Base-by-base conservation (phyloP, 192 early-diverging fungal genomes). In the Chytriomyces sp. region DNA sequence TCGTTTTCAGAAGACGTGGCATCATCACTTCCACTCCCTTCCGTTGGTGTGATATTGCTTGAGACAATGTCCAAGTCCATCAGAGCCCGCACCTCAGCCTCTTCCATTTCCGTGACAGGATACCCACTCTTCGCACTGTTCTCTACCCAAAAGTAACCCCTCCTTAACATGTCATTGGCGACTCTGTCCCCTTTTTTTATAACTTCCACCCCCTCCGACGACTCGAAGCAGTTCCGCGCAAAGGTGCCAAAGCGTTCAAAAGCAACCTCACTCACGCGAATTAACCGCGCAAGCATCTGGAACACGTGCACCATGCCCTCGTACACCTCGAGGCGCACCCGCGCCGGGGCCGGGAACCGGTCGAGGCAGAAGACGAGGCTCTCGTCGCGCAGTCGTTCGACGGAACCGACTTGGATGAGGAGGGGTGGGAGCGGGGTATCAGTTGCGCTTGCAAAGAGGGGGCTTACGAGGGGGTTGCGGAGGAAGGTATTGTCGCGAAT, bases 311-410 rank as follows among this genome's bases (percentile, higher is more conserved):
- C 71, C 71, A 75, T 75, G 55, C 82, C 81, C 53, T 81, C 74
- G 70, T 86, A 86, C 19, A 86, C 28, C 52, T 86, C 84, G 3
- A 86, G 56, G 3, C 37, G 74, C 40, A 86, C 74, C n/a, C n/a
- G n/a, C 25, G 54, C 39, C 36, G 39, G 40, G 14, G 41, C 32
- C 26, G 65, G 37, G 52, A 80, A 80, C 4, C 28, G 44, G 26
- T 31, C 8, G 30, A 38, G 26, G 17, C 58, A 33, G 62, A 85
- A 85, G 17, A 41, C 56, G 30, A 84, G 74, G 28, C 36, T 70
- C 63, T 86, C 85, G 70, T 86, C 81, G n/a, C 81, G 78, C 14
- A 86, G 65, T 28, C 78, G 72, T 62, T 86, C 85, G 7, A 67
- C 73, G 32, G 67, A 75, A 19, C 85, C 85, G 53, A 59, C 54